Base-by-base conservation (phyloP, 331 rosid species). In the Malus hybrid region DNA sequence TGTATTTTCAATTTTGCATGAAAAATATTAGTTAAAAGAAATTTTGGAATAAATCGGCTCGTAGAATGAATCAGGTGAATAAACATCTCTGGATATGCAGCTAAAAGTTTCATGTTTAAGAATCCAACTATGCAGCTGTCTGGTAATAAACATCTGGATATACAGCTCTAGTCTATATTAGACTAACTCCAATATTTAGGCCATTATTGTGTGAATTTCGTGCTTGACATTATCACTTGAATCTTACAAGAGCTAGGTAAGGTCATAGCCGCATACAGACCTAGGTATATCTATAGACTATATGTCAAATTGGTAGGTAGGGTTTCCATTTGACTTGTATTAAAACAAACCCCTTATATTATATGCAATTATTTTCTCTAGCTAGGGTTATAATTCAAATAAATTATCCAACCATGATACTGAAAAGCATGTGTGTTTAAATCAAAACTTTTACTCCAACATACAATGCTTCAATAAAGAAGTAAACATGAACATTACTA, bases 351-450 rank as follows among this genome's bases (percentile, higher is more conserved):
- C 3, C 67, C 36, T 62, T 15, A 62, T 62, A 62, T 28, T 28
- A 6, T 28, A 29, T 62, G 36, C 29, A 46, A 56, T 57, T 34
- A 50, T 72, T 56, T 62, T 22, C 34, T 52, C 1, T 14, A 57
- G 22, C 65, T 28, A 18, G 28, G 69, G 31, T 61, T 11, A 27
- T 39, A 68, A 61, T 73, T 61, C 39, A 24, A 50, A 61, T 18
- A 22, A 22, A 48, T 24, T 73, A 27, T 24, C 76, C 11, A 44
- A 60, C 56, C 22, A 34, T n/a, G 34, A 71, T 3, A n/a, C 14
- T 71, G 56, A 34, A 72, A 57, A 34, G 55, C 39, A 60, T 34
- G 42, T 22, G 76, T 73, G 76, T 39, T 60, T 60, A 60, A 60
- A 52, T 52, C 48, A 42, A 42, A 42, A 42, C 13, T 42, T 42